These are phyloP conservation scores for Globisporangium camurandrum DNA, from an alignment of 352 stramenopile species.

Conservation along the genomic window DNA sequence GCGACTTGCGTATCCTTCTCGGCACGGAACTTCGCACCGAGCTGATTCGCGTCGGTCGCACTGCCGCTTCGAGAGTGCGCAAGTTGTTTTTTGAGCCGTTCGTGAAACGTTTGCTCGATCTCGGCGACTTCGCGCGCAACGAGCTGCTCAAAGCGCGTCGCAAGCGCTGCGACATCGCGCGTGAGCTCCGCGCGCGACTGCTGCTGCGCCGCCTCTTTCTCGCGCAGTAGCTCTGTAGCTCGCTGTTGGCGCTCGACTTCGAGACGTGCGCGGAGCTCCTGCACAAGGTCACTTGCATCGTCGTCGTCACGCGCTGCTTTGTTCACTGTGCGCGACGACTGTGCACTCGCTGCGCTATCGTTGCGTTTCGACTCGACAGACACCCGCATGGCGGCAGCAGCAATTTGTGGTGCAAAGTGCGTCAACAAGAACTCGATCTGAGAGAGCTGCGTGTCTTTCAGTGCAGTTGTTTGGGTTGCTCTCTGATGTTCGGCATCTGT, in stretches of 20 bases:
- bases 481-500: slow-evolving; percentile 22
- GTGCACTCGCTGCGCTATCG: slow-evolving; percentile 7
- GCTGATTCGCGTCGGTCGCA: slow-evolving; percentile 4
- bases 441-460: slow-evolving; percentile 34
- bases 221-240: slow-evolving; percentile 24
- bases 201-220: slow-evolving; percentile 27
- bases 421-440: slow-evolving; percentile 39
- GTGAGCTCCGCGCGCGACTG: slow-evolving; percentile 15
- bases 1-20: slow-evolving; percentile 37
- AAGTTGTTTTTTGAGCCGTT: slow-evolving; percentile 8
- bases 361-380: background rate
- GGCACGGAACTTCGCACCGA: slow-evolving; percentile 5
- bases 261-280: slow-evolving; percentile 37
- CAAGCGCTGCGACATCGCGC: slow-evolving; percentile 4
- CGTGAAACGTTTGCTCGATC: slow-evolving; percentile 24
- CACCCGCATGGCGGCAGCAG: slow-evolving; percentile 10
- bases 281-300: slow-evolving; percentile 28
- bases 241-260: slow-evolving; percentile 46
- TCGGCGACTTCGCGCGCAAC: slow-evolving; percentile 25
- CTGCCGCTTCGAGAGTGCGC: slow-evolving; percentile 5
- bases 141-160: slow-evolving; percentile 13
- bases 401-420: slow-evolving; percentile 28
- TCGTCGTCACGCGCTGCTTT: slow-evolving; percentile 9
- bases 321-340: background rate
- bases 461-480: slow-evolving; percentile 13